A percentile compares a stretch with the other conserved stretches of the same genome.
Conservation (phyloP, 1,284 basidiomycete species). For the Cryptococcus wingfieldii region DNA sequence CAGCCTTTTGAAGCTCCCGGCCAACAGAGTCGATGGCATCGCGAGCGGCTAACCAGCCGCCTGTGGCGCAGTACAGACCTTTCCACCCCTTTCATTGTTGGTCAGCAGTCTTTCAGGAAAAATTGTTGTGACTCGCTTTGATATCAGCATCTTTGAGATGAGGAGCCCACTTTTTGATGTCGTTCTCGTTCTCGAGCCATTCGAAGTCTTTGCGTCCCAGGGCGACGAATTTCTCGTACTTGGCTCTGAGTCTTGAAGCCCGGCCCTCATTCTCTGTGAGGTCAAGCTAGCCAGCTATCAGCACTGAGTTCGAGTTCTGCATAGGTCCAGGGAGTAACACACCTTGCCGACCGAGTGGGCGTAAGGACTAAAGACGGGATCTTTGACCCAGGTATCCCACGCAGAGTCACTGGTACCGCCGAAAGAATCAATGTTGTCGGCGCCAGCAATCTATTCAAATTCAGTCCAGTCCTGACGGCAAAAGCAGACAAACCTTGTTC, state of each 20-base stretch:
- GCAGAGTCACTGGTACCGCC: slow-evolving; percentile 9
- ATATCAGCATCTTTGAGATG: slow-evolving; percentile 19
- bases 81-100: slow-evolving; percentile 29
- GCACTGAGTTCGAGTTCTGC: neutral
- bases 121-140: slow-evolving; percentile 13
- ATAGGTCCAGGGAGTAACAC: slow-evolving; percentile 4
- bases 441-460: slow-evolving; percentile 9
- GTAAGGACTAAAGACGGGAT: slow-evolving; percentile 35
- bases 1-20: slow-evolving; percentile 24
- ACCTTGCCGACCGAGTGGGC: slow-evolving; percentile 41
- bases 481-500: slow-evolving; percentile 38
- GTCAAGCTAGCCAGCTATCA: slow-evolving; percentile 6
- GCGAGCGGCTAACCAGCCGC: slow-evolving; percentile 44
- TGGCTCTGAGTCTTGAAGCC: neutral
- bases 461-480: slow-evolving; percentile 6
- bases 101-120: slow-evolving; percentile 6
- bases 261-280: slow-evolving; percentile 2
- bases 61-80: slow-evolving; percentile 27
- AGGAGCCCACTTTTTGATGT: slow-evolving; percentile 23
- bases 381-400: slow-evolving; percentile 39
- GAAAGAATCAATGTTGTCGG: slow-evolving; percentile 10
- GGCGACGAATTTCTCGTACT: neutral
- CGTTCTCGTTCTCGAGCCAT: slow-evolving; percentile 18
- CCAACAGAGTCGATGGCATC: slow-evolving; percentile 44
- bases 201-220: slow-evolving; percentile 1